A percentile compares a stretch with the other conserved stretches of the same genome.
These are phyloP conservation scores for Nakazawaea laoshanensis DNA, from an alignment of 805 yeast species.

Conservation along the genomic window DNA sequence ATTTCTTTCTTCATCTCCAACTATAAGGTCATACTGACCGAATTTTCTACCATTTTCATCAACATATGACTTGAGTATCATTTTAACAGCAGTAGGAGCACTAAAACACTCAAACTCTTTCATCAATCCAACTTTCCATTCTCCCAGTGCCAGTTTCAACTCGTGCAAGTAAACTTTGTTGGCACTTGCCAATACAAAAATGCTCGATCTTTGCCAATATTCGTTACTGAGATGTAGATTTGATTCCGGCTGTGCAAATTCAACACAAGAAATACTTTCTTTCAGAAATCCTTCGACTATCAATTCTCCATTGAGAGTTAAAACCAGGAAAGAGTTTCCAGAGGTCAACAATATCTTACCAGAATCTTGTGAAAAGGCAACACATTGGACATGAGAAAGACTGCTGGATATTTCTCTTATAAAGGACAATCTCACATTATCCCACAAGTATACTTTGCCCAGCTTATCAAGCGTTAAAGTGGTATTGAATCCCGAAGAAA, in stretches of 20 bases:
- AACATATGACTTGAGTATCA: slow-evolving; percentile 21
- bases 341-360: slow-evolving; percentile 41
- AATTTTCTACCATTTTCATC: slow-evolving; percentile 24
- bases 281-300: slow-evolving; percentile 19
- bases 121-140: slow-evolving; percentile 18
- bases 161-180: slow-evolving; percentile 24
- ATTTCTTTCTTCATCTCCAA: slow-evolving; percentile 48
- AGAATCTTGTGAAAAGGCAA: slow-evolving; percentile 43
- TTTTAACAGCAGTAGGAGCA: slow-evolving; percentile 21
- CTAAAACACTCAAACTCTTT: slow-evolving; percentile 16
- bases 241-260: slow-evolving; percentile 15
- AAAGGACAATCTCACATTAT: slow-evolving; percentile 40
- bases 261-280: slow-evolving; percentile 11
- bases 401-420: slow-evolving; percentile 28
- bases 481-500: slow-evolving; percentile 43
- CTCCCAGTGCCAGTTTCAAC: slow-evolving; percentile 15
- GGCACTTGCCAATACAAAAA: slow-evolving; percentile 27
- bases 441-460: slow-evolving; percentile 61
- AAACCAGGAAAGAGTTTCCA: slow-evolving; percentile 24
- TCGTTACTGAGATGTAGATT: slow-evolving; percentile 19
- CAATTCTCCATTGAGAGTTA: slow-evolving; percentile 46
- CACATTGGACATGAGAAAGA: slow-evolving; percentile 17
- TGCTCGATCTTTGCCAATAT: slow-evolving; percentile 27
- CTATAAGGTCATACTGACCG: slow-evolving; percentile 29
- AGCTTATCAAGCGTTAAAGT: slow-evolving; percentile 44